A percentile compares a stretch with the other conserved stretches of the same genome.
Conservation (phyloP, 371 early-diverging fungal genomes). For the Mucor velutinosus region DNA sequence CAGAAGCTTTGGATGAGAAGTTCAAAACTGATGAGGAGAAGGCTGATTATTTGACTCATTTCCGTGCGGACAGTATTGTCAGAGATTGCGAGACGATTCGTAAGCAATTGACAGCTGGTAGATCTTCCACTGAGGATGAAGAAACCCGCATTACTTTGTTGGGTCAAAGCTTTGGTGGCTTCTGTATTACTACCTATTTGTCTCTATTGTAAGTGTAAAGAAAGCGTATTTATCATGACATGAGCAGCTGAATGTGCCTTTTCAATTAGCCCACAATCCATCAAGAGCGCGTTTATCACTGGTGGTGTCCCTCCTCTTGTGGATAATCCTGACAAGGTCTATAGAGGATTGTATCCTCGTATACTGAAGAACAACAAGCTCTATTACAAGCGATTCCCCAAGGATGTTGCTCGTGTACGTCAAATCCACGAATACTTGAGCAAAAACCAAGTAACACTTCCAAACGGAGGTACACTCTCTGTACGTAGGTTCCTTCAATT, state of each 20-base stretch:
- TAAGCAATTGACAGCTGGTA: conserved; percentile 46
- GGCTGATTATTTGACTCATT: conserved; percentile 64
- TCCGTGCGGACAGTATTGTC: conserved; percentile 77
- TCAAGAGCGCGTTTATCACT: conserved; percentile 69
- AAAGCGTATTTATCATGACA: not conserved
- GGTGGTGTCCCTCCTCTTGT: conserved; percentile 77
- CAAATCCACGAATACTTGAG: conserved; percentile 59
- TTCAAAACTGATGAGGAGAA: conserved; percentile 56
- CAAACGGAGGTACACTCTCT: conserved; percentile 70
- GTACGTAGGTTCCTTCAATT: conserved; percentile 74
- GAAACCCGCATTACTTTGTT: conserved; percentile 50
- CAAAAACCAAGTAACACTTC: conserved; percentile 46
- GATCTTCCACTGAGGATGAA: conserved; percentile 11
- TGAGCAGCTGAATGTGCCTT: not conserved
- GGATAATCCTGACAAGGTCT: conserved; percentile 65
- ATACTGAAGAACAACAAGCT: conserved; percentile 62
- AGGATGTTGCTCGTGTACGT: conserved; percentile 65
- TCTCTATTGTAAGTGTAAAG: conserved; percentile 62
- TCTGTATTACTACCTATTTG: conserved; percentile 74
- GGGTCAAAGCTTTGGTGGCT: conserved; percentile 79
- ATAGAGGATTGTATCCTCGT: conserved; percentile 63
- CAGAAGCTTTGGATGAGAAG: conserved; percentile 46
- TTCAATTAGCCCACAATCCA: conserved; percentile 56
- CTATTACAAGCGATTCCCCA: conserved; percentile 68
- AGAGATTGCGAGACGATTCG: conserved; percentile 73